phyloP scores from a whole-genome alignment of 768 basidiomycete species.

The Wakefieldia striispora region DNA sequence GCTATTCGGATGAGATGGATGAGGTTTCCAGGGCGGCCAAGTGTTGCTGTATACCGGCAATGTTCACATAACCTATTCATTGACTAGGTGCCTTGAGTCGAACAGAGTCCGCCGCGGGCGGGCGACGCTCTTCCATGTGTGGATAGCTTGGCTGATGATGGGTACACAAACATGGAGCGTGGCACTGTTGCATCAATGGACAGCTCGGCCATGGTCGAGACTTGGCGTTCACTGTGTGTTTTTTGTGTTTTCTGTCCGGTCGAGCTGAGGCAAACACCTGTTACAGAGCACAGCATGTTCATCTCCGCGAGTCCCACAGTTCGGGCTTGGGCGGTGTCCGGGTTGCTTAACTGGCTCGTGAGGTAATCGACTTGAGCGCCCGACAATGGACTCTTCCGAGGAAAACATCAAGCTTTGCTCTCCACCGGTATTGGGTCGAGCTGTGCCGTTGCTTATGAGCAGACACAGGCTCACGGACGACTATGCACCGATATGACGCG shows the following conservation, averaged over 20 bases:
- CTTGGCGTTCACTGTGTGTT: too few species aligned
- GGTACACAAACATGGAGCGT: too few species aligned
- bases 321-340: not conserved
- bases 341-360: not conserved
- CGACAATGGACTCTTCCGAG: not conserved
- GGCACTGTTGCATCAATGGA: too few species aligned
- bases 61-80: not conserved
- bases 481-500: too few species aligned
- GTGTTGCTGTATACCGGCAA: not conserved
- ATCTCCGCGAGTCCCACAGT: not conserved
- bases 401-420: not conserved
- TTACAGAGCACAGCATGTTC: not conserved
- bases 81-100: not conserved
- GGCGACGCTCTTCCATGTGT: too few species aligned
- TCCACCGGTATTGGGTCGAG: not conserved
- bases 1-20: slow-evolving; percentile 4
- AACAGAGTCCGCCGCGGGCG: not conserved
- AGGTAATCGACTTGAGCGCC: not conserved
- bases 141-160: not conserved
- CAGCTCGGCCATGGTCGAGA: too few species aligned
- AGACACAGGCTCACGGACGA: not conserved
- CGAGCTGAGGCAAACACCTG: not conserved
- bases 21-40: slow-evolving; percentile 5
- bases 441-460: not conserved
- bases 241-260: not conserved